Evolutionary conservation across 2,329 filamentous ascomycete genomes (phyloP).

Genomic region (Davidsoniella eucalypti): DNA sequence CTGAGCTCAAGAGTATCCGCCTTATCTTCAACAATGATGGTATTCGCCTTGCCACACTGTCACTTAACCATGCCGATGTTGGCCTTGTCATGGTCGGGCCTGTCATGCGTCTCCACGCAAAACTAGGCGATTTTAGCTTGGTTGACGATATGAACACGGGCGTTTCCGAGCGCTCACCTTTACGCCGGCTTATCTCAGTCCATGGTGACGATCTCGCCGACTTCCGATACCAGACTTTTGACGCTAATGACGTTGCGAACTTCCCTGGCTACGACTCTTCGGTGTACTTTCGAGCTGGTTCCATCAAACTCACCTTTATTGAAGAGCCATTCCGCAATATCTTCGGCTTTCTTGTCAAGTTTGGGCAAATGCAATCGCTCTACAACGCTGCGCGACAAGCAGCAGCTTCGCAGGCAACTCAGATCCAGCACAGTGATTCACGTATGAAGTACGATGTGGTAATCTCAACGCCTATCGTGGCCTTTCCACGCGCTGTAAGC

Average conservation of each 20-base stretch:
- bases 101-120: slow-evolving; percentile 74
- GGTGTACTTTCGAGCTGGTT: slow-evolving; percentile 77
- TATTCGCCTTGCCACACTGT: slow-evolving; percentile 80
- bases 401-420: slow-evolving; percentile 80
- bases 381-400: slow-evolving; percentile 95
- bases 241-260: slow-evolving; percentile 46
- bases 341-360: slow-evolving; percentile 93
- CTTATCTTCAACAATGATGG: slow-evolving; percentile 96
- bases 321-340: slow-evolving; percentile 98
- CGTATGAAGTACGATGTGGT: slow-evolving; percentile 89
- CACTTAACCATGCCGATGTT: slow-evolving; percentile 81
- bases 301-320: slow-evolving; percentile 90
- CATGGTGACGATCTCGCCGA: slow-evolving; percentile 91
- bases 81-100: slow-evolving; percentile 75
- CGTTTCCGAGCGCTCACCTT: slow-evolving; percentile 60
- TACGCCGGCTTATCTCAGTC: slow-evolving; percentile 81
- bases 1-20: slow-evolving; percentile 82
- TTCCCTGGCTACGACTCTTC: slow-evolving; percentile 95
- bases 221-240: slow-evolving; percentile 94
- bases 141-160: slow-evolving; percentile 90
- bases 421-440: slow-evolving; percentile 77
- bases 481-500: slow-evolving; percentile 69
- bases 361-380: slow-evolving; percentile 98
- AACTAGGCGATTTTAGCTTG: slow-evolving; percentile 72
- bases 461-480: slow-evolving; percentile 86